A percentile compares a stretch with the other conserved stretches of the same genome.
Conservation (phyloP, 345 rosid genomes). For the Populus simonii region DNA sequence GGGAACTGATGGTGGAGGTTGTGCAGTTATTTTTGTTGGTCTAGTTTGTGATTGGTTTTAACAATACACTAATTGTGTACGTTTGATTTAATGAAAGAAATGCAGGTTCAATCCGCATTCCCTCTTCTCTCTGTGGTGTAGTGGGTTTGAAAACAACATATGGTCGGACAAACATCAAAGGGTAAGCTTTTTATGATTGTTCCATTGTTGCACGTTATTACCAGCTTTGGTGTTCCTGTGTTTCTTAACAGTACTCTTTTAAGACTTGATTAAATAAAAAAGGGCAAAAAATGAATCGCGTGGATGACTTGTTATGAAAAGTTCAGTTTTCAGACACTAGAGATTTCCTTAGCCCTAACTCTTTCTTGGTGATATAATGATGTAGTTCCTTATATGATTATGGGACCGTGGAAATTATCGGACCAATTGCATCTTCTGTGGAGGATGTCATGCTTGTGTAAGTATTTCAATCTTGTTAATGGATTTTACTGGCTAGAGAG, state of each 20-base stretch:
- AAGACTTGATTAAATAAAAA: background rate
- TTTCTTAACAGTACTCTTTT: background rate
- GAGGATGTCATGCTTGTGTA: slow-evolving; percentile 81
- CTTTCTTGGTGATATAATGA: slow-evolving; percentile 13
- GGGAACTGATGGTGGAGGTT: slow-evolving; percentile 98
- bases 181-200: slow-evolving; percentile 38
- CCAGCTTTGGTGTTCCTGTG: background rate
- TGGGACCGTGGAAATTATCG: slow-evolving; percentile 82
- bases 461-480: slow-evolving; percentile 28
- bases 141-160: slow-evolving; percentile 85
- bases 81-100: slow-evolving; percentile 17
- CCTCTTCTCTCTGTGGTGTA: slow-evolving; percentile 80
- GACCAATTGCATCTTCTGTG: slow-evolving; percentile 77
- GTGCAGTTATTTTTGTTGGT: slow-evolving; percentile 18
- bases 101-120: slow-evolving; percentile 83
- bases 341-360: background rate
- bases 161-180: slow-evolving; percentile 69
- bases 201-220: background rate
- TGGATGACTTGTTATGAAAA: background rate
- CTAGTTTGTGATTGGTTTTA: slow-evolving; percentile 3
- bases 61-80: slow-evolving; percentile 11
- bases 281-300: background rate
- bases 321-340: background rate
- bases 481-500: background rate
- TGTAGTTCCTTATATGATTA: slow-evolving; percentile 61